Base-by-base conservation (phyloP, 768 basidiomycete species). In the Phlegmacium glaucopus region DNA sequence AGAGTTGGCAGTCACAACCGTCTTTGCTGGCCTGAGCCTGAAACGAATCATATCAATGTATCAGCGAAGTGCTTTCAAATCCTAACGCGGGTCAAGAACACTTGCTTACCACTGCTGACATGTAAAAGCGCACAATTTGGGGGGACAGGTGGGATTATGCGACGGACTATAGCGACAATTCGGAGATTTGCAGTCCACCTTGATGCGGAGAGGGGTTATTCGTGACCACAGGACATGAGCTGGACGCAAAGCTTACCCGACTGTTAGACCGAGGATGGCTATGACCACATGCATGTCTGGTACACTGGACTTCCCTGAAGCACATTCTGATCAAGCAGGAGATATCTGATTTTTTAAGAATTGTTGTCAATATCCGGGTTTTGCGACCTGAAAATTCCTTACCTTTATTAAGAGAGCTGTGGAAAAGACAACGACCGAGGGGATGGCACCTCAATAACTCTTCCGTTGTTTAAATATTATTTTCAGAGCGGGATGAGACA, bases 161-260 rank as follows among this genome's bases (percentile, higher is more conserved):
- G 45, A 38, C 6, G 60, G 47, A 45, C 75, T 77, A 49, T 77
- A 77, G 42, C 75, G 70, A 51, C 76, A 78, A 37, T 49, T 56
- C 49, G 49, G 48, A 36, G 63, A 64, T 26, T 58, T 52, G 45
- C 76, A 78, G 51, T 78, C 75, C 45, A 76, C 63, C 76, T 77
- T 37, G 7, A 26, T 54, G 40, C 40, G 25, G 34, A 13, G 25
- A 6, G 18, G 25, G 26, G 46, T 18, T 50, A 22, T 47, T 39
- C 39, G 16, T 41, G 28, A 26, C 37, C 22, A 30, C 30, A 25
- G 34, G 43, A 12, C 4, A n/a, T 50, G 45, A 51, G 48, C 45
- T 46, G 51, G 54, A 53, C 42, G 34, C 32, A 46, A 48, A 45
- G 45, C 54, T 40, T 47, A 61, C 61, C 44, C 56, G 47, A n/a